Percentiles rank a stretch among this genome's conserved stretches.
Evolutionary conservation across 2,329 filamentous ascomycete genomes (phyloP).

Genomic region (Diaporthe sp.): DNA sequence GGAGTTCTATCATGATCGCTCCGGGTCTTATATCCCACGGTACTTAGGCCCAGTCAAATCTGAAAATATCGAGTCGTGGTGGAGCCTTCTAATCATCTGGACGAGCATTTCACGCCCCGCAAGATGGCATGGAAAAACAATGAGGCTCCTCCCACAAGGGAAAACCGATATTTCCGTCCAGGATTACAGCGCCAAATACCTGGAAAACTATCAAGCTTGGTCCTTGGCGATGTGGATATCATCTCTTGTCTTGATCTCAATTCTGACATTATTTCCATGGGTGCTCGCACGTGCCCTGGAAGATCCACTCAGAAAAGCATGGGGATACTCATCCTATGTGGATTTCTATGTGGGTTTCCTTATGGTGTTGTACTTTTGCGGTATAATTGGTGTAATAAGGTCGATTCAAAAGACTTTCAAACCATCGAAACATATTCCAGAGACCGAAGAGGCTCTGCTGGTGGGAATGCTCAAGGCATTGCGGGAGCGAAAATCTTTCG

Average conservation of each 20-base stretch:
- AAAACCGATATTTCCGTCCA: not conserved
- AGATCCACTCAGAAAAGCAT: no score
- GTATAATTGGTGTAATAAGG: no score
- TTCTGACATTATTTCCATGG: not conserved
- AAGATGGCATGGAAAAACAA: not conserved
- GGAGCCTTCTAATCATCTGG: not conserved
- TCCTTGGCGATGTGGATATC: not conserved
- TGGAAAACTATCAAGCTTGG: not conserved
- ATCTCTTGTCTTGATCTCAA: not conserved
- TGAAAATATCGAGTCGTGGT: not conserved
- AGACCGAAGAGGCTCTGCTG: not conserved
- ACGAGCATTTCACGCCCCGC: not conserved
- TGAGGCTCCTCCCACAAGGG: not conserved
- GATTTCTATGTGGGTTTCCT: not conserved
- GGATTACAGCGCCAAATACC: not conserved
- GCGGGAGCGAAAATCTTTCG: not conserved
- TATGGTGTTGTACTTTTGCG: not conserved
- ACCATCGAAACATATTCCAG: not conserved
- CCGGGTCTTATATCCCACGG: not conserved
- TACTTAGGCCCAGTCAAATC: not conserved
- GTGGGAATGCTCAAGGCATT: not conserved
- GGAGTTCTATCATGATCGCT: not conserved
- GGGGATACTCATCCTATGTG: not conserved
- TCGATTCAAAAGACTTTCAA: not conserved
- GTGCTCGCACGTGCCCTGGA: not conserved